Base-by-base conservation (phyloP, 106 monocot genomes). In the Chionographis japonica region DNA sequence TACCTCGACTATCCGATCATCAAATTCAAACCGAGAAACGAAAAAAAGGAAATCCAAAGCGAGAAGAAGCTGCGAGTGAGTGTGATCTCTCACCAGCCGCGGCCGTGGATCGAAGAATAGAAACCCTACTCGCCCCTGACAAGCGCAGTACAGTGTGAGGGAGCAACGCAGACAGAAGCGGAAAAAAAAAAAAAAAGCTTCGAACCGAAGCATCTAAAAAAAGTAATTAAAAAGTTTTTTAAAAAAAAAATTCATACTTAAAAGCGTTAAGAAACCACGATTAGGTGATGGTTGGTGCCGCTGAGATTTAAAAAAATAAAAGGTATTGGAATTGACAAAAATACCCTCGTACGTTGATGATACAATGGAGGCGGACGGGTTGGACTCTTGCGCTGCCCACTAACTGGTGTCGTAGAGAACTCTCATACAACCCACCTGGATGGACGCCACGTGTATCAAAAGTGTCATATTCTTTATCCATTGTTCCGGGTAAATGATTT, bases 111-210 rank as follows among this genome's bases (percentile, higher is more conserved):
- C 27, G 27, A 27, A 16, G 55, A 42, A 56, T 41, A 41, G 49
- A 56, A 73, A 73, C 63, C 73, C 73, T 73, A 54, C 54, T 73
- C 73, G 63, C 62, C 40, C 62, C n/a, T 50, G 42, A 37, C 10
- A 36, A 67, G 16, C 13, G 54, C 17, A 37, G 54, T 17, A 53
- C 2, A 13, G 15, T 5, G 13, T 13, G 6, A 14, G 20, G 6
- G 4, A 18, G 19, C 35, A 6, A 1, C 12, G 43, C 3, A 8
- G 15, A 11, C 4, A 58, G 50, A 19, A 49, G 38, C 57, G 17
- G 40, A 10, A 27, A 20, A 43, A 58, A 43, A 66, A 37, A 66
- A 46, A 57, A 4, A 56, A 57, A 3, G 42, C 36, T 35, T 15
- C 64, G 55, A 56, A 17, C 17, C 39, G 52, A 74, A 68, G 68